Percentiles rank a stretch among this genome's conserved stretches.
Evolutionary conservation across 176 grass and related monocot genomes (phyloP).

Genomic region (Oryza glumipatula): DNA sequence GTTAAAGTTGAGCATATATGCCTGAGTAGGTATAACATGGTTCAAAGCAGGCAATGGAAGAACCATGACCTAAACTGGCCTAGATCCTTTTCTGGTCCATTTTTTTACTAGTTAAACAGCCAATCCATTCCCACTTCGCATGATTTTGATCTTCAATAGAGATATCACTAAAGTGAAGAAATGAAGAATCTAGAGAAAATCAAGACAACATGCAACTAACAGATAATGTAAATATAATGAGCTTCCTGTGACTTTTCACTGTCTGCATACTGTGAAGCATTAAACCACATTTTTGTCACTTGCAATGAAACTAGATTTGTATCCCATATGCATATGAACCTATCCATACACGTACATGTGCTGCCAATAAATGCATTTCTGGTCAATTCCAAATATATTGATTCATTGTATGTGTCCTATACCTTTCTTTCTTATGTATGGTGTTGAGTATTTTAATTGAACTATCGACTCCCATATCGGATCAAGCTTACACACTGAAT

Average conservation of each 20-base stretch:
- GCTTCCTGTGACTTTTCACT: too few species aligned
- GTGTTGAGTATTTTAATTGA: not conserved
- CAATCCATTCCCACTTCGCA: not conserved
- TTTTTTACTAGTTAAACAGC: not conserved
- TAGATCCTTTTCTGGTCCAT: not conserved
- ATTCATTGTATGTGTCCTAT: not conserved
- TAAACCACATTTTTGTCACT: not conserved
- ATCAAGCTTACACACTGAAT: constrained; percentile 25
- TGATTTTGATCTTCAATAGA: not conserved
- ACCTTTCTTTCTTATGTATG: not conserved
- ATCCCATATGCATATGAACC: not conserved
- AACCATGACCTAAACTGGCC: not conserved
- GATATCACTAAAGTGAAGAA: not conserved
- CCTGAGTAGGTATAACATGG: not conserved
- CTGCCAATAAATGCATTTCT: not conserved
- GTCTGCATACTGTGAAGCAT: not conserved
- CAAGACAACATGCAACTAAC: not conserved
- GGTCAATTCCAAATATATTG: not conserved
- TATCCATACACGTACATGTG: not conserved
- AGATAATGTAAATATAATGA: not conserved
- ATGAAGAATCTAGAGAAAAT: not conserved
- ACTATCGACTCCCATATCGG: not conserved
- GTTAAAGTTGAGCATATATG: not conserved
- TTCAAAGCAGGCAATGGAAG: not conserved
- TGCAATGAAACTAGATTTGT: not conserved